phyloP scores from a whole-genome alignment of 306 rosid species.

The Rosa rugosa region DNA sequence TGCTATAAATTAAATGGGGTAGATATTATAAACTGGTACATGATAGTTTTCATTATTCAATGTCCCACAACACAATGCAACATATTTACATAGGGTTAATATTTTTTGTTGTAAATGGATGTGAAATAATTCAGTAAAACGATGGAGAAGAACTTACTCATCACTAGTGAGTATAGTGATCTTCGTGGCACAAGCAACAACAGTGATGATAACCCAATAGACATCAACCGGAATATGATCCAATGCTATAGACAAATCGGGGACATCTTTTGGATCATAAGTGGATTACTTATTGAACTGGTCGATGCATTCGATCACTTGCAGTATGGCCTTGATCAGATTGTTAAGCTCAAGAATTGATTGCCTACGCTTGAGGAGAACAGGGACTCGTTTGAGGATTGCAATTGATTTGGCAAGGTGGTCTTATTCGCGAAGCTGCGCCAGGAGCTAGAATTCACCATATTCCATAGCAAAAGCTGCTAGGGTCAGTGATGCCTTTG shows the following conservation, averaged over 20 bases:
- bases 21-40: no score
- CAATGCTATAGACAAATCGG: no score
- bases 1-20: no score
- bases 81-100: slow-evolving; percentile 1
- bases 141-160: slow-evolving; percentile 23
- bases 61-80: no score
- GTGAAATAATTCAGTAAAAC: slow-evolving; percentile 39
- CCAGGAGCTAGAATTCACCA: slow-evolving; percentile 64
- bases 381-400: slow-evolving; percentile 48
- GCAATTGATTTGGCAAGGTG: slow-evolving; percentile 61
- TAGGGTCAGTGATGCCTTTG: slow-evolving; percentile 58
- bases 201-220: no score
- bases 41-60: neutral
- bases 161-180: no score
- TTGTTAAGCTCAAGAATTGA: slow-evolving; percentile 46
- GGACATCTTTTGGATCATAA: no score
- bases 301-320: no score
- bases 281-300: no score
- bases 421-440: slow-evolving; percentile 41
- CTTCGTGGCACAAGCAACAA: no score
- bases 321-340: slow-evolving; percentile 11
- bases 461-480: slow-evolving; percentile 67
- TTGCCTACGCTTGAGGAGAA: slow-evolving; percentile 41
- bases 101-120: slow-evolving; percentile 28
- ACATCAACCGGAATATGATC: no score